phyloP scores from a whole-genome alignment of 371 early-diverging fungal species.

The Lichtheimia hyalospora region DNA sequence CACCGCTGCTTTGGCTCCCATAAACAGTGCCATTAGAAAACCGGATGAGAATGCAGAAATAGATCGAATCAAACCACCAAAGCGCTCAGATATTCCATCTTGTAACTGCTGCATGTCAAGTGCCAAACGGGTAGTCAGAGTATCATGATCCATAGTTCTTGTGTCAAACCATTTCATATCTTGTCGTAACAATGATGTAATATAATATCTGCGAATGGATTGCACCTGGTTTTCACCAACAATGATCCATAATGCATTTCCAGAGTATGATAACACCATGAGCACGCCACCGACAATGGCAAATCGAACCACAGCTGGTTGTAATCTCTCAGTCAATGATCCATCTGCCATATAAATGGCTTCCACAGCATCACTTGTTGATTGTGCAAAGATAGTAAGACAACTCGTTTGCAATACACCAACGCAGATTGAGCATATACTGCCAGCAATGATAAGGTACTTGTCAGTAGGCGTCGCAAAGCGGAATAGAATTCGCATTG shows the following conservation, averaged over 20 bases:
- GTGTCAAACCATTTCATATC: conserved; percentile 85
- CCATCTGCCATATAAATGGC: not conserved
- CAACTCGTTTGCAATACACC: conserved; percentile 23
- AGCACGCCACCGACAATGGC: conserved; percentile 36
- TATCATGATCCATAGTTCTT: conserved; percentile 57
- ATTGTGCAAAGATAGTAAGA: conserved; percentile 23
- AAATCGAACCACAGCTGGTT: conserved; percentile 10
- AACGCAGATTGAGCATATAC: conserved; percentile 15
- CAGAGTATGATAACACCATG: conserved; percentile 32
- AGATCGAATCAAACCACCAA: conserved; percentile 69
- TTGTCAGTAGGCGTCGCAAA: conserved; percentile 66
- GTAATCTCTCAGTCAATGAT: conserved; percentile 13
- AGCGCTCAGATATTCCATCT: conserved; percentile 88
- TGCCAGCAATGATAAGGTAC: conserved; percentile 17
- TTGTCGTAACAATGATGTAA: conserved; percentile 78
- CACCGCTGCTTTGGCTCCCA: conserved; percentile 59
- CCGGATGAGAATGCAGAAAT: conserved; percentile 82
- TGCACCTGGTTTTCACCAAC: conserved; percentile 37
- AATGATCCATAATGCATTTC: conserved; percentile 42
- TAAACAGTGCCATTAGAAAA: conserved; percentile 83
- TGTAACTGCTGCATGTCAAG: conserved; percentile 75
- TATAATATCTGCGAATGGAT: conserved; percentile 51
- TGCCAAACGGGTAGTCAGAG: conserved; percentile 68
- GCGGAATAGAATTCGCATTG: conserved; percentile 61
- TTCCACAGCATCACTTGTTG: conserved; percentile 5